Evolutionary conservation across 1,139 yeast species (phyloP).

Genomic region (Yamadazyma triangularis): DNA sequence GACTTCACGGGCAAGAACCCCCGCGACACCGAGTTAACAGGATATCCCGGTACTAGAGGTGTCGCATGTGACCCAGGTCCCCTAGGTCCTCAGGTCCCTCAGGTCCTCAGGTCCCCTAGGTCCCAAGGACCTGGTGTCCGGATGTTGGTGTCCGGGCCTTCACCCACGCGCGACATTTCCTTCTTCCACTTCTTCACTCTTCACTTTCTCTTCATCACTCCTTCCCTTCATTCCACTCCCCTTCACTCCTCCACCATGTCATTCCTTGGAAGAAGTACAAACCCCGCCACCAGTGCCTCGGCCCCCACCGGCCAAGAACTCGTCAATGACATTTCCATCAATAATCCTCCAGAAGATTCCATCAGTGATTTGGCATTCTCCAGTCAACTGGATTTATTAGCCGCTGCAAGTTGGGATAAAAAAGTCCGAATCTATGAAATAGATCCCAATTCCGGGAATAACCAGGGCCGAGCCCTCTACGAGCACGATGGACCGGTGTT

Average conservation of each 20-base stretch:
- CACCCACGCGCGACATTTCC: neutral
- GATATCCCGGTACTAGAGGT: too few relatives aligned
- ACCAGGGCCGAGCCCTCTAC: conserved; percentile 83
- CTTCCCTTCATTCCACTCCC: too few relatives aligned
- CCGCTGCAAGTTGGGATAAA: conserved; percentile 93
- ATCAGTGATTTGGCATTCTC: conserved; percentile 84
- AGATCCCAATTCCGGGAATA: conserved; percentile 57
- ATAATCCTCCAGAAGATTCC: conserved; percentile 89
- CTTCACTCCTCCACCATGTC: too few relatives aligned
- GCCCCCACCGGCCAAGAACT: conserved; percentile 63
- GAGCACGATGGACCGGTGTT: conserved; percentile 91
- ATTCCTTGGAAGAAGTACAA: conserved; percentile 20
- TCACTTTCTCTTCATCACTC: too few relatives aligned
- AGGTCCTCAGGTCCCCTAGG: too few relatives aligned
- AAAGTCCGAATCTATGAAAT: conserved; percentile 92
- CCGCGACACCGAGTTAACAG: too few relatives aligned
- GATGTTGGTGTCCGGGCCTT: neutral
- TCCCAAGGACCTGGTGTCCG: too few relatives aligned
- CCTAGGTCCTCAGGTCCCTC: too few relatives aligned
- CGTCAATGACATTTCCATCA: conserved; percentile 69
- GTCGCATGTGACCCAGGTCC: too few relatives aligned
- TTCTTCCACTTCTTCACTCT: too few relatives aligned
- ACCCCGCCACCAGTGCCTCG: conserved; percentile 11
- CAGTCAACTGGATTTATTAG: conserved; percentile 80
- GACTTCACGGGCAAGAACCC: too few relatives aligned